Evolutionary conservation across 2,329 filamentous ascomycete species (phyloP), one percentile per base, ranked within the genome.

Genomic region (Sphaceloma murrayae): DNA sequence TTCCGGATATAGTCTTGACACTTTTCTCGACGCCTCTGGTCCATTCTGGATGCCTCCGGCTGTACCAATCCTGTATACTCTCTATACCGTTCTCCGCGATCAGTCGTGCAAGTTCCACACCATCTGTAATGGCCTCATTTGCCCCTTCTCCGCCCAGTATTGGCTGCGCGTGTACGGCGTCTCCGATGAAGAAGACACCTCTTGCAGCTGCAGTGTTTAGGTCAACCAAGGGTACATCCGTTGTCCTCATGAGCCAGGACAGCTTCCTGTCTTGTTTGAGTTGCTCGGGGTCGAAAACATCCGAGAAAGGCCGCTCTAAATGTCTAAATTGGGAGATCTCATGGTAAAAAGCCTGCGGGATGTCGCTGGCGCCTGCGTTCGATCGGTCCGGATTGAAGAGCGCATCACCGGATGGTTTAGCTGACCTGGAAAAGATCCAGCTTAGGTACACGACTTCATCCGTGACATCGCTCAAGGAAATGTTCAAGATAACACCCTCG

Each of bases 191-290:
- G 3, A 60, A 47, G 3, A 62, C 49, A 14, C 56, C 54, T 18
- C 52, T 49, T 6, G 52, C 49, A 1, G 54, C 53, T 0, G 59
- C 43, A 4, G 49, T 38, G 14, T 55, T 43, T 5, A 63, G 48
- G 1, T 59, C 51, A 11, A 47, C 13, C 5, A 48, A 39, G 0
- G 51, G 30, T 1, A 57, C 45, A 1, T 54, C 48, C 2, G 56
- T 34, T 2, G 52, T 61, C 9, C 65, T 58, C 65, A 67, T 67
- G 10, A 67, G 51, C 63, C 65, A 67, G 38, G 64, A 59, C 32
- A 66, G 45, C 3, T 63, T 43, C 8, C 62, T 52, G 27, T 67
- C 64, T 2, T 53, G 44, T 4, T 51, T 52, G 47, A 67, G 49
- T 6, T 50, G 53, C 4, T 56, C 48, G 4, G 46, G 43, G 14